Base-by-base conservation (phyloP, 208 protist genomes). In the Kentomonas sorsogonicus region DNA sequence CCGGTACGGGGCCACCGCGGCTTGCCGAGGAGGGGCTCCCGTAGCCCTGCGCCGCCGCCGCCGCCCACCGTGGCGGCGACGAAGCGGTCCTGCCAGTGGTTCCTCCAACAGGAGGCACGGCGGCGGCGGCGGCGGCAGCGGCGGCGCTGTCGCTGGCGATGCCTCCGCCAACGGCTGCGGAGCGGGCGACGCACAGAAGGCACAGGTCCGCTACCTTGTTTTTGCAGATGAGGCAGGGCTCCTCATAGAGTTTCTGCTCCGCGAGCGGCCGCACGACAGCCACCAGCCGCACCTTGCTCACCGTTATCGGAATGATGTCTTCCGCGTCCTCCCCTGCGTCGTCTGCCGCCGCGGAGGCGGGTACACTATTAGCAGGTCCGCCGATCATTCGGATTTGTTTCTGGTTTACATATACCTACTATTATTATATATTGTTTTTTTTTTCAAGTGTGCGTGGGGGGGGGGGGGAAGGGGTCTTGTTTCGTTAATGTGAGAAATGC, bases 261-360 rank as follows among this genome's bases (percentile, higher is more conserved):
- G 66, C 61, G 27, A 68, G 61, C 47, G 54, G 39, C 26, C 44
- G 47, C 16, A 58, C 31, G 6, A 53, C 61, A 38, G 55, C 61
- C 11, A 73, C 27, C 57, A 73, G 73, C 44, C 57, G 31, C 27
- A 63, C 63, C 46, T 63, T 68, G 38, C 66, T 77, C 13, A 47
- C 38, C 23, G n/a, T n/a, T n/a, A 77, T 77, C 6, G 66, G 61
- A 22, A 77, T 73, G 30, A 72, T 55, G 33, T 60, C 57, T n/a
- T 53, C 52, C 15, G 2, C 59, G n/a, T n/a, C n/a, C n/a, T n/a
- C n/a, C n/a, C n/a, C n/a, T n/a, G n/a, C n/a, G n/a, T n/a, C n/a
- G n/a, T n/a, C n/a, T n/a, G n/a, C n/a, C n/a, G n/a, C n/a, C n/a
- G n/a, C n/a, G n/a, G n/a, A n/a, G n/a, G n/a, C n/a, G n/a, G n/a